Evolutionary conservation across 1,284 basidiomycete genomes (phyloP).

Genomic region (Ceratorhiza oryzae-sativae): DNA sequence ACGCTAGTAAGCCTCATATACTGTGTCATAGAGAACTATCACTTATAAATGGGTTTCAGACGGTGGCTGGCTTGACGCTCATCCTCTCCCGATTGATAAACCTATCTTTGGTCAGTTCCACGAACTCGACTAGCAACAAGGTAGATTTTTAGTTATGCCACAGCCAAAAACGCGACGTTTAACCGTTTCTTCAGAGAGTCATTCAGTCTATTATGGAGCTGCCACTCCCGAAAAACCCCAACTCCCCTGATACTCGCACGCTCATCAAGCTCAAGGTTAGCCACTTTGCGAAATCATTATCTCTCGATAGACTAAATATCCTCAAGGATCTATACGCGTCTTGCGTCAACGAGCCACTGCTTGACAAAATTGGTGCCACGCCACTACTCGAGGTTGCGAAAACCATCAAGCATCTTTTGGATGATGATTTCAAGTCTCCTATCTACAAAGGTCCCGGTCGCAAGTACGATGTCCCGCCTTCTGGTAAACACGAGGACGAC

Average conservation of each 20-base stretch:
- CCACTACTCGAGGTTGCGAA: constrained; percentile 69
- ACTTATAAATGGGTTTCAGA: constrained; percentile 44
- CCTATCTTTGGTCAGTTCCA: constrained; percentile 61
- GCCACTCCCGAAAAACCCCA: constrained; percentile 39
- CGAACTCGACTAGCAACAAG: constrained; percentile 53
- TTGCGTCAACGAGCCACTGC: constrained; percentile 76
- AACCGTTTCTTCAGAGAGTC: constrained; percentile 65
- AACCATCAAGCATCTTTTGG: constrained; percentile 63
- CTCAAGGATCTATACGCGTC: constrained; percentile 72
- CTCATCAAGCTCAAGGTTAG: constrained; percentile 73
- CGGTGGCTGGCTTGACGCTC: constrained; percentile 81
- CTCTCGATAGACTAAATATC: neutral
- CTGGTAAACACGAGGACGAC: constrained; percentile 9
- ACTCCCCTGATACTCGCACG: constrained; percentile 65
- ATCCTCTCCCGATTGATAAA: constrained; percentile 87
- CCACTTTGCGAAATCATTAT: neutral
- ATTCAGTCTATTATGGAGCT: constrained; percentile 66
- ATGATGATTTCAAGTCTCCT: constrained; percentile 53
- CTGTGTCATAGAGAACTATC: constrained; percentile 35
- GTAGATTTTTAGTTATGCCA: constrained; percentile 49
- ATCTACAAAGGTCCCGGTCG: constrained; percentile 39
- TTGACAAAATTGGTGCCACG: constrained; percentile 67
- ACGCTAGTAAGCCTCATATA: constrained; percentile 70
- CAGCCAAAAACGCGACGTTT: too few relatives aligned
- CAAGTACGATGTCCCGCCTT: constrained; percentile 25